Percentiles rank a stretch among this genome's conserved stretches.
phyloP scores from a whole-genome alignment of 805 yeast genomes.

The Cyberlindnera bimundalis region DNA sequence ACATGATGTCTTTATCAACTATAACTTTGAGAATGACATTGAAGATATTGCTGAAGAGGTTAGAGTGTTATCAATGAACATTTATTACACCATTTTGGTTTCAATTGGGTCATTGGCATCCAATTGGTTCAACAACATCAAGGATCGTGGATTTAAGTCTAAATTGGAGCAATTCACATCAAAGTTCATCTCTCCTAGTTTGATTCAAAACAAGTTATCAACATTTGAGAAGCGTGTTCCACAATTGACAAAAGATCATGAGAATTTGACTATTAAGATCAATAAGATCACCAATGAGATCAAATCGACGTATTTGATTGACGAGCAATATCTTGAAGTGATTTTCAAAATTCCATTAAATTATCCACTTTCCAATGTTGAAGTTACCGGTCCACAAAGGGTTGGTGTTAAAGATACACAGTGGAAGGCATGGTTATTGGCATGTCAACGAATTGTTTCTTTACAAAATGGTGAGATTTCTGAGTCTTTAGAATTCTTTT shows the following conservation, averaged over 20 bases:
- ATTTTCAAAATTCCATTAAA: slow-evolving; percentile 66
- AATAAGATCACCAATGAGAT: slow-evolving; percentile 64
- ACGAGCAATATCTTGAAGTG: slow-evolving; percentile 84
- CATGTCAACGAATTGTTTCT: slow-evolving; percentile 79
- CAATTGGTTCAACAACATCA: slow-evolving; percentile 66
- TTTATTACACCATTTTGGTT: slow-evolving; percentile 47
- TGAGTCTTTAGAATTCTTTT: slow-evolving; percentile 38
- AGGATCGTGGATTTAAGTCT: slow-evolving; percentile 61
- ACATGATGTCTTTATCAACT: slow-evolving; percentile 24
- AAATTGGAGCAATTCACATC: slow-evolving; percentile 61
- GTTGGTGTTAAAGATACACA: slow-evolving; percentile 88
- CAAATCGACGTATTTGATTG: slow-evolving; percentile 69
- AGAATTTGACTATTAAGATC: slow-evolving; percentile 52
- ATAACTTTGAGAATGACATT: slow-evolving; percentile 12
- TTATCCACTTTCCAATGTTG: slow-evolving; percentile 75
- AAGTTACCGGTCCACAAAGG: slow-evolving; percentile 72
- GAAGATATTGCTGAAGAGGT: slow-evolving; percentile 26
- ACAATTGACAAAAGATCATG: slow-evolving; percentile 32
- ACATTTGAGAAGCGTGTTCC: slow-evolving; percentile 44
- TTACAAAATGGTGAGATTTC: slow-evolving; percentile 64
- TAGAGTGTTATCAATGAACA: slow-evolving; percentile 42
- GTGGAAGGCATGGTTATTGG: slow-evolving; percentile 93
- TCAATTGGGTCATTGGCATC: slow-evolving; percentile 56
- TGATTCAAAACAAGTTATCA: slow-evolving; percentile 55
- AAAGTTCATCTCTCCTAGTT: slow-evolving; percentile 57